A percentile compares a stretch with the other conserved stretches of the same genome.
These are phyloP conservation scores for Neurospora sp. DNA, from an alignment of 495 filamentous ascomycete genomes.

Conservation along the genomic window DNA sequence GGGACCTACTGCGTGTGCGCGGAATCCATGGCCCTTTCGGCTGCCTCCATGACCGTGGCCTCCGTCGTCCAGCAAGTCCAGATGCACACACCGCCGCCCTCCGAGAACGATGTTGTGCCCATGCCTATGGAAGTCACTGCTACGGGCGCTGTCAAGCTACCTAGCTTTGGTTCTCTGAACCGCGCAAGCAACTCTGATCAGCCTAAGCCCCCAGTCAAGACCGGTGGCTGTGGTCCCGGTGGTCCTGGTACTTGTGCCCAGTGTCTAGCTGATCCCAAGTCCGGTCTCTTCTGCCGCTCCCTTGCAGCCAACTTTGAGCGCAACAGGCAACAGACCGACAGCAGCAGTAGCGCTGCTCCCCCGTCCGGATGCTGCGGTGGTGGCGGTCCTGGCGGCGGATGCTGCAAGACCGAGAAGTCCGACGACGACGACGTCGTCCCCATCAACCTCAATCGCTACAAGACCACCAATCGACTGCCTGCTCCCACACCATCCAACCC, in stretches of 20 bases:
- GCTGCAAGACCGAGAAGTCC: conserved; percentile 23
- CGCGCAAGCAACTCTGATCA: background rate
- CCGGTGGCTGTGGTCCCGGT: conserved; percentile 46
- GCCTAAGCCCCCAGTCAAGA: background rate
- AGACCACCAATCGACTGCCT: background rate
- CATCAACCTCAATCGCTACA: background rate
- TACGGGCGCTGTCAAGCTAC: conserved; percentile 39
- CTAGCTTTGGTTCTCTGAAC: conserved; percentile 23
- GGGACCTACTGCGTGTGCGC: conserved; percentile 79
- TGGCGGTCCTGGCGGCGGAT: conserved; percentile 44
- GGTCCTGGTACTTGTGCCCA: conserved; percentile 74
- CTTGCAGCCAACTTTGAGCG: conserved; percentile 55
- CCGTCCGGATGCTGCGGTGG: conserved; percentile 7
- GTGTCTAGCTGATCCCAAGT: conserved; percentile 66
- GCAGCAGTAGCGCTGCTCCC: conserved; percentile 29
- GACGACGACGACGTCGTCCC: background rate
- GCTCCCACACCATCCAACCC: background rate
- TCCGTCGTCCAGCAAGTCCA: conserved; percentile 37
- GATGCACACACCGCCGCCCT: conserved; percentile 59
- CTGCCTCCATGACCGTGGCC: conserved; percentile 26
- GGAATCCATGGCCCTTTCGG: conserved; percentile 40
- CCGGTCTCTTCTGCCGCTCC: conserved; percentile 77
- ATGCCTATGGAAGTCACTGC: conserved; percentile 39
- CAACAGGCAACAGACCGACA: conserved; percentile 11
- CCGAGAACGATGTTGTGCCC: conserved; percentile 49